Percentiles rank a stretch among this genome's conserved stretches.
Conservation (phyloP, 495 filamentous ascomycete genomes). For the Copromyces sp. region DNA sequence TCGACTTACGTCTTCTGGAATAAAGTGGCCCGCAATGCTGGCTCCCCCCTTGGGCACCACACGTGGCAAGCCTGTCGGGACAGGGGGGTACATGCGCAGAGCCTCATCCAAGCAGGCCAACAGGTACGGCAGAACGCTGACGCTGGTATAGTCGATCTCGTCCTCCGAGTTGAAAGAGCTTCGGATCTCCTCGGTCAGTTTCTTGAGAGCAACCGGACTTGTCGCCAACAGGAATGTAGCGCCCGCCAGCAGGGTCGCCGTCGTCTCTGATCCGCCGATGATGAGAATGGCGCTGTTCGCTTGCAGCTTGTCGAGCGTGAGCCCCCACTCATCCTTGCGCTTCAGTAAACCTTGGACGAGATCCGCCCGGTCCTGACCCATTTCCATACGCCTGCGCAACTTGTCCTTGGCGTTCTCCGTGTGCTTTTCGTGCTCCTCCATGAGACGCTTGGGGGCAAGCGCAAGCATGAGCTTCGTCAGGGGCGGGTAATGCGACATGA, state of each 20-base stretch:
- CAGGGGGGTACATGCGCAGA: slow-evolving; percentile 49
- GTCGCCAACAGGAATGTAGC: slow-evolving; percentile 42
- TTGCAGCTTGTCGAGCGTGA: slow-evolving; percentile 29
- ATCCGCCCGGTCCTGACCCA: slow-evolving; percentile 31
- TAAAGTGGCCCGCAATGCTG: slow-evolving; percentile 36
- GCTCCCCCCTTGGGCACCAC: slow-evolving; percentile 36
- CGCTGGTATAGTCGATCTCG: slow-evolving; percentile 42
- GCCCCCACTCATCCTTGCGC: slow-evolving; percentile 35
- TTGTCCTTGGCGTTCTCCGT: slow-evolving; percentile 27
- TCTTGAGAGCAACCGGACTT: slow-evolving; percentile 31
- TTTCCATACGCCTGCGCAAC: slow-evolving; percentile 32
- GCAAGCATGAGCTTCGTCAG: slow-evolving; percentile 18
- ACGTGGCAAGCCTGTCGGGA: slow-evolving; percentile 37
- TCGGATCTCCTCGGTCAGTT: slow-evolving; percentile 42
- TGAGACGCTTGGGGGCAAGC: slow-evolving; percentile 13
- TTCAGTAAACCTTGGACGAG: slow-evolving; percentile 41
- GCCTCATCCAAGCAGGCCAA: slow-evolving; percentile 47
- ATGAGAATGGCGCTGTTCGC: slow-evolving; percentile 34
- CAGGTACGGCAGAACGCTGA: slow-evolving; percentile 42
- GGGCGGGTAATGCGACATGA: slow-evolving; percentile 18
- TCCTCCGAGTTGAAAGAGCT: slow-evolving; percentile 34
- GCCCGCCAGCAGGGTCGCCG: slow-evolving; percentile 45
- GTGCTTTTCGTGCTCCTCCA: slow-evolving; percentile 26
- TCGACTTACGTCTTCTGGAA: slow-evolving; percentile 29
- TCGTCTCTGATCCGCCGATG: slow-evolving; percentile 52